phyloP scores from a whole-genome alignment of 78 protist species.

The Dictyostelium capitatum region DNA sequence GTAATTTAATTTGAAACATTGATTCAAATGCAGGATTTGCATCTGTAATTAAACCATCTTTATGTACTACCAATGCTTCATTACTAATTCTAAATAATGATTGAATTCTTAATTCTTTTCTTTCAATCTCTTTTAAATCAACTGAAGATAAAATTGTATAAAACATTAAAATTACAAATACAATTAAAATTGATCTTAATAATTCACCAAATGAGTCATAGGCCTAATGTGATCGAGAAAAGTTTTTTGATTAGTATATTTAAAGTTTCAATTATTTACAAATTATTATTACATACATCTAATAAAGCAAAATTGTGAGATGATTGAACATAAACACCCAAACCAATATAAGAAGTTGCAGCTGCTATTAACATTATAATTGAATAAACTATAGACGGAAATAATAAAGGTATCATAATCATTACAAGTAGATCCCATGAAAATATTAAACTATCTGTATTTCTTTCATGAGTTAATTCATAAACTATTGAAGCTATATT shows the following conservation, averaged over 20 bases:
- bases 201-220: neutral
- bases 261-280: neutral
- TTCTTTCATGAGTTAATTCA: neutral
- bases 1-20: conserved; percentile 56
- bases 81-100: conserved; percentile 51
- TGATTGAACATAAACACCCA: conserved; percentile 32
- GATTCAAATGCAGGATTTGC: conserved; percentile 73
- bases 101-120: conserved; percentile 67
- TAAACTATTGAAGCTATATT: conserved; percentile 26
- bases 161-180: conserved; percentile 14
- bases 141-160: conserved; percentile 40
- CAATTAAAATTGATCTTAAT: conserved; percentile 15
- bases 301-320: conserved; percentile 1
- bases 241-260: neutral
- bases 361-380: neutral
- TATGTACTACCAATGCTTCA: conserved; percentile 68
- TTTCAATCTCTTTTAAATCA: conserved; percentile 52
- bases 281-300: conserved; percentile 3
- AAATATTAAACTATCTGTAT: conserved; percentile 3
- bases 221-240: too few relatives aligned
- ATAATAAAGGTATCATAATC: conserved; percentile 16
- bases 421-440: conserved; percentile 52
- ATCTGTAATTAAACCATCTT: conserved; percentile 51
- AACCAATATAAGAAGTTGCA: conserved; percentile 29
- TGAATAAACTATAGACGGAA: conserved; percentile 32